Evolutionary conservation across 2,329 filamentous ascomycete species (phyloP).

Genomic region (Aspergillus fischeri): DNA sequence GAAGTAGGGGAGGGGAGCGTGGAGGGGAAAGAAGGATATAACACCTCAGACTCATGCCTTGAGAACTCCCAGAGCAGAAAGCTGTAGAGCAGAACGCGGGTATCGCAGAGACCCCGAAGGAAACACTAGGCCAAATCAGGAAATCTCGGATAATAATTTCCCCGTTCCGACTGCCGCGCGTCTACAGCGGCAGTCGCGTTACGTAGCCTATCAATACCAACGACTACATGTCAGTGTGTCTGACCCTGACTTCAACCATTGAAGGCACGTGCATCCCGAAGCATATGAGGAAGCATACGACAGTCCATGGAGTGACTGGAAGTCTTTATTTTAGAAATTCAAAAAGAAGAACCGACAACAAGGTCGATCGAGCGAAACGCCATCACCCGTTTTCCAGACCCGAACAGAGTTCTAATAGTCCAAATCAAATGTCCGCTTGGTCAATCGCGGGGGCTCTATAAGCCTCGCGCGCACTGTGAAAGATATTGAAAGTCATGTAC

Average conservation of each 20-base stretch:
- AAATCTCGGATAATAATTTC: constrained; percentile 24
- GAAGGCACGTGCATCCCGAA: constrained; percentile 1
- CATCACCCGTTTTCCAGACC: constrained; percentile 43
- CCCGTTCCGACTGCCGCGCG: constrained; percentile 24
- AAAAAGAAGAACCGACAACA: constrained; percentile 30
- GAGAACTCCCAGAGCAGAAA: constrained; percentile 26
- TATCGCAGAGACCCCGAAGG: constrained; percentile 38
- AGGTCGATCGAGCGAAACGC: constrained; percentile 35
- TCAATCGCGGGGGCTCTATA: constrained; percentile 19
- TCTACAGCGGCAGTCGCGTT: constrained; percentile 1
- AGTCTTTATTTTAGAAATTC: constrained; percentile 25
- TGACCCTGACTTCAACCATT: background rate
- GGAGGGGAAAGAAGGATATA: constrained; percentile 13
- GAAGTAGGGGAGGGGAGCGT: constrained; percentile 12
- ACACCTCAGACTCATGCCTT: constrained; percentile 24
- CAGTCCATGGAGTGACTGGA: background rate
- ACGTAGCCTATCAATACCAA: constrained; percentile 1
- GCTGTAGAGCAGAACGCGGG: constrained; percentile 29
- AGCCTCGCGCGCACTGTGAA: constrained; percentile 27
- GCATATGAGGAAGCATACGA: background rate
- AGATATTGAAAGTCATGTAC: constrained; percentile 41
- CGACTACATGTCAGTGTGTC: background rate
- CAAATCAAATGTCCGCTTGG: constrained; percentile 33
- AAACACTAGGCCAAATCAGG: constrained; percentile 31
- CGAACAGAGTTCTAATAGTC: constrained; percentile 42